Base-by-base conservation (phyloP, 2,329 filamentous ascomycete genomes). In the Aspergillus bombycis region DNA sequence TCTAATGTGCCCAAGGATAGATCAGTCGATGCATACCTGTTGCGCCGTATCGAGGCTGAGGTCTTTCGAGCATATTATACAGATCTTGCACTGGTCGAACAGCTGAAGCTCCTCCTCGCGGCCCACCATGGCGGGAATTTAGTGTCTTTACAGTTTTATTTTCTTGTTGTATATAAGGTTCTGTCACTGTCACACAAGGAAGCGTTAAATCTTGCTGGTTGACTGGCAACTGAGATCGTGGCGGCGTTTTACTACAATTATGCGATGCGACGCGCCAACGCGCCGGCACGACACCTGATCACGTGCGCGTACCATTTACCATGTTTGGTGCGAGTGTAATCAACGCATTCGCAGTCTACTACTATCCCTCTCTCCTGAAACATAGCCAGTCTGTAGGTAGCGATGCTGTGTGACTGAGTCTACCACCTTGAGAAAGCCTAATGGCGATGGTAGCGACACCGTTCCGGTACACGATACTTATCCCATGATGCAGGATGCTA, bases 1-100 rank as follows among this genome's bases (percentile, higher is more conserved):
- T 38, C n/a, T 52, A 21, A 4, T 32, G 16, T 32, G 12, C 21
- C 19, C 19, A 11, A 34, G 46, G 30, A 16, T 12, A n/a, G 57
- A 16, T 34, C n/a, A 19, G 8, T n/a, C 28, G 60, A 30, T 59
- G 55, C 73, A 52, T 72, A 83, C 82, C 74, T 81, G 74, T 50
- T 78, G 73, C 16, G 79, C 80, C 21, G 74, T 63, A 50, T 80
- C 76, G n/a, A 74, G 67, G 21, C 71, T 65, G 3, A 84, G 72
- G n/a, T 74, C 70, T 19, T 77, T 76, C 9, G 79, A 80, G 67
- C 76, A 77, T 53, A 84, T 73, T 48, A 84, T 79, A 64, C 80
- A 81, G 65, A 83, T 75, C 57, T 75, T 76, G 69, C 80, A 80
- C 65, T 82, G 79, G 19, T 76, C 74, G 63, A 84, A 83, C 59